Percentiles rank a stretch among this genome's conserved stretches.
phyloP scores from a whole-genome alignment of 345 rosid species.

The Abelmoschus esculentus region DNA sequence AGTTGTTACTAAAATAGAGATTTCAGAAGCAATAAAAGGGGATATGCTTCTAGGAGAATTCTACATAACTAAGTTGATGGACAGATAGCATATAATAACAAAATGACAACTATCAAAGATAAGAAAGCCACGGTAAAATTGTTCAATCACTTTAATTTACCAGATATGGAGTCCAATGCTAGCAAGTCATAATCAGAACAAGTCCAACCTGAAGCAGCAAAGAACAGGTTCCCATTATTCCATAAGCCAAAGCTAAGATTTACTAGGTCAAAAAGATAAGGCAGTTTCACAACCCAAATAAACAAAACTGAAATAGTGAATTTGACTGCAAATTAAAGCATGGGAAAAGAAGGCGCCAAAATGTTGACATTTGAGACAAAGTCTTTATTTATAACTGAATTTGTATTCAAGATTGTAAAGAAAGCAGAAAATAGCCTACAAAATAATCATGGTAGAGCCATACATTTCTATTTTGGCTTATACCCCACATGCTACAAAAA shows the following conservation, averaged over 20 bases:
- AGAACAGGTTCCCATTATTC: constrained; percentile 12
- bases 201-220: constrained; percentile 75
- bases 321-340: not conserved
- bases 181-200: constrained; percentile 91
- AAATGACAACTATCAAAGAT: not conserved
- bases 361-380: not conserved
- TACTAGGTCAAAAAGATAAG: not conserved
- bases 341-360: constrained; percentile 2
- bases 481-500: not conserved
- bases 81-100: not conserved
- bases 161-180: constrained; percentile 90
- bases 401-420: not conserved
- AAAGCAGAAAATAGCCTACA: not conserved
- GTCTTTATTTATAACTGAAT: not conserved
- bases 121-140: not conserved
- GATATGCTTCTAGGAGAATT: constrained; percentile 1
- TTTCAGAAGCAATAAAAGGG: constrained; percentile 3
- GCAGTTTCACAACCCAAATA: not conserved
- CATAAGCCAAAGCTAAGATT: not conserved
- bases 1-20: not conserved
- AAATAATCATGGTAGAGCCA: not conserved
- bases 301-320: not conserved
- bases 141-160: constrained; percentile 28
- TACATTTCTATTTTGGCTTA: not conserved
- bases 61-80: not conserved